phyloP scores from a whole-genome alignment of 164 flowering plant genomes.

The Annona squamosa region DNA sequence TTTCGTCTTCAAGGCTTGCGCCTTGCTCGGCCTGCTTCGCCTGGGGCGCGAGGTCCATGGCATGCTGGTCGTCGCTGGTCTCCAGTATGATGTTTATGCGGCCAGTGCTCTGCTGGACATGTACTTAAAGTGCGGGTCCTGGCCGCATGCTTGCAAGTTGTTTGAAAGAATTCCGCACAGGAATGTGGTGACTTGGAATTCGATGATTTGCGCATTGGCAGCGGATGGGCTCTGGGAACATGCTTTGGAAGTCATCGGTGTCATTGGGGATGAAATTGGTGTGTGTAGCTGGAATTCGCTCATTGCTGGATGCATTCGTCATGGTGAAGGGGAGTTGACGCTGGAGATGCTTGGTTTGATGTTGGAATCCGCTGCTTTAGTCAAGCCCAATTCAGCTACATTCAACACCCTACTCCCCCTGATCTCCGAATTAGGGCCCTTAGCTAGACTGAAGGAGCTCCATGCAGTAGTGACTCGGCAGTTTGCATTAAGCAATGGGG shows the following conservation, averaged over 20 bases:
- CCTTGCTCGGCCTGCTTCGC: slow-evolving; percentile 7
- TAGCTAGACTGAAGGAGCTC: slow-evolving; percentile 19
- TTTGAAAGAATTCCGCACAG: slow-evolving; percentile 24
- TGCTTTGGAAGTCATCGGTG: slow-evolving; percentile 14
- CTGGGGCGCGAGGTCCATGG: slow-evolving; percentile 18
- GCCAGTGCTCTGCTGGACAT: slow-evolving; percentile 21
- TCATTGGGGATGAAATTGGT: slow-evolving; percentile 14
- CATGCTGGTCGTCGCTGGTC: slow-evolving; percentile 20
- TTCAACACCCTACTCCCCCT: slow-evolving; percentile 19
- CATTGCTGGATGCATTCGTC: slow-evolving; percentile 24
- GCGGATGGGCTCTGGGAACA: slow-evolving; percentile 17
- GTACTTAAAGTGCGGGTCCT: slow-evolving; percentile 17
- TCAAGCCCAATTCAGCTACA: slow-evolving; percentile 21
- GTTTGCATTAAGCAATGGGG: slow-evolving; percentile 7
- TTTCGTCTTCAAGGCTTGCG: slow-evolving; percentile 21
- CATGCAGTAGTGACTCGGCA: slow-evolving; percentile 18
- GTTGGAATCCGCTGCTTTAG: not conserved
- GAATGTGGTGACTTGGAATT: slow-evolving; percentile 25
- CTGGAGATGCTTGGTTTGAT: slow-evolving; percentile 22
- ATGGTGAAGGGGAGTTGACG: slow-evolving; percentile 16
- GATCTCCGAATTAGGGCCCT: slow-evolving; percentile 4
- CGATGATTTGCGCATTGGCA: slow-evolving; percentile 19
- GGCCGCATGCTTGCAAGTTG: slow-evolving; percentile 19
- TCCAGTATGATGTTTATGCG: slow-evolving; percentile 15
- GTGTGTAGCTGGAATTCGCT: slow-evolving; percentile 26